phyloP scores from a whole-genome alignment of 2,329 filamentous ascomycete genomes.

The Gaeumannomyces tritici region DNA sequence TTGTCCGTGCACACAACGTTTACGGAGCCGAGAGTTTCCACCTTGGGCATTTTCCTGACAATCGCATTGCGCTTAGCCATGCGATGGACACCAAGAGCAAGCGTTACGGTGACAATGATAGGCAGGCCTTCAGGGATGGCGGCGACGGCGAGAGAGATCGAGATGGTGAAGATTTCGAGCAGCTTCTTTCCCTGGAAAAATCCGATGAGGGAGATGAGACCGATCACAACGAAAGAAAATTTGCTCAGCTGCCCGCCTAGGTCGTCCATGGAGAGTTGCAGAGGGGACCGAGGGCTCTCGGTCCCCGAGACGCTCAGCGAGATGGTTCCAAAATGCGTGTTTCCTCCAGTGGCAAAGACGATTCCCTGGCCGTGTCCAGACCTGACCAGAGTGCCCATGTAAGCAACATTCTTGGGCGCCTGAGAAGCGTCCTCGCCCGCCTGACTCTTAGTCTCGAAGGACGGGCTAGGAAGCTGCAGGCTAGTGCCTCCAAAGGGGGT shows the following conservation, averaged over 20 bases:
- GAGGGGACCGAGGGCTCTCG: conserved; percentile 85
- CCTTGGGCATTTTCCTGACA: conserved; percentile 88
- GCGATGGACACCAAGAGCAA: conserved; percentile 86
- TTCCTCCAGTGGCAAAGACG: conserved; percentile 90
- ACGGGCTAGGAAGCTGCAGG: conserved; percentile 23
- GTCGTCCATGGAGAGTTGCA: conserved; percentile 96
- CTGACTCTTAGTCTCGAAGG: conserved; percentile 45
- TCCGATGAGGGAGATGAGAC: conserved; percentile 82
- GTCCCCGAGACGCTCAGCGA: conserved; percentile 90
- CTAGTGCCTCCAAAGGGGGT: conserved; percentile 12
- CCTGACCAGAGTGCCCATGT: conserved; percentile 94
- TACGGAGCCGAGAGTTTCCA: conserved; percentile 95
- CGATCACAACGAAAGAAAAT: conserved; percentile 91
- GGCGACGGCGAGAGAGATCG: conserved; percentile 90
- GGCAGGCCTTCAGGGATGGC: conserved; percentile 93
- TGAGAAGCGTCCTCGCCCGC: conserved; percentile 58
- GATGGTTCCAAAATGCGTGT: conserved; percentile 94
- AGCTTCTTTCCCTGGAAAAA: conserved; percentile 82
- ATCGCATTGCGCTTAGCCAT: conserved; percentile 96
- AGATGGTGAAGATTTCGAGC: conserved; percentile 94
- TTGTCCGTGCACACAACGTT: conserved; percentile 99
- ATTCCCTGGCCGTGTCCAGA: conserved; percentile 93
- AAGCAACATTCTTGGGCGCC: conserved; percentile 83
- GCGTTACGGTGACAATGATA: conserved; percentile 95
- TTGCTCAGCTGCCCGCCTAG: conserved; percentile 93